phyloP scores from a whole-genome alignment of 495 filamentous ascomycete genomes.

The Penicillium bovifimosum region DNA sequence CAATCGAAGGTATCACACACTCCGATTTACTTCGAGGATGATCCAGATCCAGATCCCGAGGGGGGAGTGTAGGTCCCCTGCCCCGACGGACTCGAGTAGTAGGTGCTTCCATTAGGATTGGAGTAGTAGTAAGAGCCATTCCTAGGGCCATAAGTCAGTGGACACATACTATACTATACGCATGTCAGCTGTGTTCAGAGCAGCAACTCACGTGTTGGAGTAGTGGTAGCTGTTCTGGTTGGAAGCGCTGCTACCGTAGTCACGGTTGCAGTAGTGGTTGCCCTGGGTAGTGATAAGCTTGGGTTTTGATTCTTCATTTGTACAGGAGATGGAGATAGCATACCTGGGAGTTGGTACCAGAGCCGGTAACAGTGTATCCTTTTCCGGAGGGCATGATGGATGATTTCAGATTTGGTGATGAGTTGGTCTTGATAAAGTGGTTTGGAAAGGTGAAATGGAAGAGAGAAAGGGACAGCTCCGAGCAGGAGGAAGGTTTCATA shows the following conservation, averaged over 20 bases:
- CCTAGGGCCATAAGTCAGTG: slow-evolving; percentile 12
- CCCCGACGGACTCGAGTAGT: no score
- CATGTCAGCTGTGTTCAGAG: background rate
- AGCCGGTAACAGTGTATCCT: slow-evolving; percentile 34
- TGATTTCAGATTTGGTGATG: no score
- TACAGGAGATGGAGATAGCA: slow-evolving; percentile 2
- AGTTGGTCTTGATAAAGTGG: no score
- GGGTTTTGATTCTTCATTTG: background rate
- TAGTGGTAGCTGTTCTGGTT: slow-evolving; percentile 48
- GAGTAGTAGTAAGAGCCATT: slow-evolving; percentile 51
- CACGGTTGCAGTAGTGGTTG: slow-evolving; percentile 47
- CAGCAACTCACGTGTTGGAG: slow-evolving; percentile 37
- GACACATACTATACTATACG: background rate
- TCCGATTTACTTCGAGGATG: no score
- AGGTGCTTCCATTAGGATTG: slow-evolving; percentile 45
- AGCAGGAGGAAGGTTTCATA: no score
- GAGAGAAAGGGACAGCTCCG: background rate
- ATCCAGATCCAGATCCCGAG: slow-evolving; percentile 2
- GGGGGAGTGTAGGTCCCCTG: slow-evolving; percentile 28
- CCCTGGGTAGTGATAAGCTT: slow-evolving; percentile 23
- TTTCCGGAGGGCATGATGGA: slow-evolving; percentile 27
- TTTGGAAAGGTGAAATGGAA: background rate
- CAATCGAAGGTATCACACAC: no score
- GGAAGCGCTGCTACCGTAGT: slow-evolving; percentile 39
- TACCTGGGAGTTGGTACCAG: slow-evolving; percentile 47